Percentiles rank a stretch among this genome's conserved stretches.
Conservation (phyloP, 345 rosid species). For the Melaleuca quinquenervia region DNA sequence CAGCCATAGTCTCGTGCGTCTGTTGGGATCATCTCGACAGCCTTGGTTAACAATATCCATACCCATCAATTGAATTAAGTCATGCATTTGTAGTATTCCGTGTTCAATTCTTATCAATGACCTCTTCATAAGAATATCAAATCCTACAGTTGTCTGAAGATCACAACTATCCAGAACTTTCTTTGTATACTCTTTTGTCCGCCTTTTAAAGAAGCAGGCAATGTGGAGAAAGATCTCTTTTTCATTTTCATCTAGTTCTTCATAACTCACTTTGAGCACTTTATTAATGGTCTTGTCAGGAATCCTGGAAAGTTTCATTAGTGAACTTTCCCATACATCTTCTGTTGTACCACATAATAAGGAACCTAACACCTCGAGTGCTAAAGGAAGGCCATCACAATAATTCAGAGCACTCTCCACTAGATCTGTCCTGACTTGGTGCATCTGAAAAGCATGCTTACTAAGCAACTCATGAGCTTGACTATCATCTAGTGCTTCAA, state of each 20-base stretch:
- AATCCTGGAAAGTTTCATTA: not conserved
- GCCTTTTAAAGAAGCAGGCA: not conserved
- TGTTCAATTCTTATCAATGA: rapidly evolving
- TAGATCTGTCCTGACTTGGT: not conserved
- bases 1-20: not conserved
- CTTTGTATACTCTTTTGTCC: not conserved
- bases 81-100: rapidly evolving
- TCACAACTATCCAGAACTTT: not conserved
- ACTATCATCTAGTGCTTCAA: not conserved
- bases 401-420: not conserved
- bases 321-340: not conserved
- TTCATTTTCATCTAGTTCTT: not conserved
- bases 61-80: not conserved
- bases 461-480: rapidly evolving
- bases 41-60: not conserved
- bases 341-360: not conserved
- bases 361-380: not conserved
- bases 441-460: not conserved
- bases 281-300: not conserved
- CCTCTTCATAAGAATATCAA: not conserved
- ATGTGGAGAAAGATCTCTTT: not conserved
- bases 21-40: not conserved
- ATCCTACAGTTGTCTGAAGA: rapidly evolving
- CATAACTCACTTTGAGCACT: not conserved
- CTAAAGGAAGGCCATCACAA: not conserved